These are phyloP conservation scores for Pichia cabralensis DNA, from an alignment of 805 yeast species.

Conservation along the genomic window DNA sequence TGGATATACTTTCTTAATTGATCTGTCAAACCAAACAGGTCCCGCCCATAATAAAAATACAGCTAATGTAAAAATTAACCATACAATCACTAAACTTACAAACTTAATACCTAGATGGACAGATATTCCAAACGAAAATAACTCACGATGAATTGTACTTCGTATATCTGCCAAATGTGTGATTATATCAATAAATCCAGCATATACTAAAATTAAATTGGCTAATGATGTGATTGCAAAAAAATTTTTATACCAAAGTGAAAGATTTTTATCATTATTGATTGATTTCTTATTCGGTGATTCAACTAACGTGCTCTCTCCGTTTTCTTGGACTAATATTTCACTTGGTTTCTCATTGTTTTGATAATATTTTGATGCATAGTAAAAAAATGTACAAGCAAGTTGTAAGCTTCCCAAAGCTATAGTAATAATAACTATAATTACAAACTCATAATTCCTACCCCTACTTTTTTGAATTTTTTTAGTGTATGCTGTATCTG, in stretches of 20 bases:
- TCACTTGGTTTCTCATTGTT: too few species aligned
- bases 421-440: too few species aligned
- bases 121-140: slow-evolving; percentile 38
- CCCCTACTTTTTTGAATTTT: too few species aligned
- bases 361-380: too few species aligned
- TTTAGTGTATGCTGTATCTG: slow-evolving; percentile 16
- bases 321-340: too few species aligned
- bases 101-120: slow-evolving; percentile 29
- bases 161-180: slow-evolving; percentile 14
- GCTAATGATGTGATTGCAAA: slow-evolving; percentile 29
- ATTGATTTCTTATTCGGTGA: neutral
- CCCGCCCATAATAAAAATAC: slow-evolving; percentile 28
- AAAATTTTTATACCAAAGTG: slow-evolving; percentile 27
- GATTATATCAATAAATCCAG: slow-evolving; percentile 22
- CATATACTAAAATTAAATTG: slow-evolving; percentile 23
- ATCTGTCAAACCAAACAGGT: slow-evolving; percentile 47
- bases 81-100: slow-evolving; percentile 28
- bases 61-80: slow-evolving; percentile 26
- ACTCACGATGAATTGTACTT: slow-evolving; percentile 21
- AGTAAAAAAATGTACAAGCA: too few species aligned
- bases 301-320: too few species aligned
- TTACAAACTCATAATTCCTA: too few species aligned
- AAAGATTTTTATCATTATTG: slow-evolving; percentile 23
- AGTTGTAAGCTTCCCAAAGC: too few species aligned
- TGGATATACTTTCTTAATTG: slow-evolving; percentile 16